Conservation (phyloP, 768 basidiomycete genomes). For the Pulveroboletus sp. region DNA sequence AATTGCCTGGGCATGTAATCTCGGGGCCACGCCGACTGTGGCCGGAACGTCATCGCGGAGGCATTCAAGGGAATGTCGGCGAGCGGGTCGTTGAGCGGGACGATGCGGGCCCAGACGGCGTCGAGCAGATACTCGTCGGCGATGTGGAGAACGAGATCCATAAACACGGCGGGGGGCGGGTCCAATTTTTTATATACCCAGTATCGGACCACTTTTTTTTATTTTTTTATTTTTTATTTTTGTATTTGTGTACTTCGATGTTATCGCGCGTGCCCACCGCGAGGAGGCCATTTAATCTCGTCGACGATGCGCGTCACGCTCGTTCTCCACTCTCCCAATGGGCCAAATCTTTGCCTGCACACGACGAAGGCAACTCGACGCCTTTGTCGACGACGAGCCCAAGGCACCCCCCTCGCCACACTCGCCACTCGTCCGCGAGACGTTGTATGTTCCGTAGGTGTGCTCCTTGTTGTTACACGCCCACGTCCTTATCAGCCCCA, state of each 20-base stretch:
- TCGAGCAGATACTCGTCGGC: constrained; percentile 77
- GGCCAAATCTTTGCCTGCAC: constrained; percentile 27
- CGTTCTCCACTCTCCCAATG: constrained; percentile 15
- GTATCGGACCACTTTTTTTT: constrained; percentile 34
- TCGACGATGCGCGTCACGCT: no score
- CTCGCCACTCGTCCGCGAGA: constrained; percentile 20
- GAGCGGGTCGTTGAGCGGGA: constrained; percentile 55
- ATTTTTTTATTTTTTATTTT: constrained; percentile 11
- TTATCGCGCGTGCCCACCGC: neutral
- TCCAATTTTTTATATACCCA: constrained; percentile 23
- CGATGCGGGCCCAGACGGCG: constrained; percentile 68
- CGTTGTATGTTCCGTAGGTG: constrained; percentile 29
- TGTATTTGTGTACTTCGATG: no score
- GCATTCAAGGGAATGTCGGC: constrained; percentile 38
- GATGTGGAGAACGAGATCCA: constrained; percentile 78
- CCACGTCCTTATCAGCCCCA: constrained; percentile 24
- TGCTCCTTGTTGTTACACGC: neutral
- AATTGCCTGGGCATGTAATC: constrained; percentile 80
- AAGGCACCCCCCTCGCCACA: constrained; percentile 16
- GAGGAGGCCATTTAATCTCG: neutral
- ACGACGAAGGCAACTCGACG: constrained; percentile 24
- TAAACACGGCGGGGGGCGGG: constrained; percentile 26
- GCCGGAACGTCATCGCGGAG: constrained; percentile 34
- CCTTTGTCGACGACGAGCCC: constrained; percentile 25
- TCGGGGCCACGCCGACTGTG: constrained; percentile 78